These are phyloP conservation scores for Phytophthora citricola DNA, from an alignment of 352 stramenopile genomes.

Conservation along the genomic window DNA sequence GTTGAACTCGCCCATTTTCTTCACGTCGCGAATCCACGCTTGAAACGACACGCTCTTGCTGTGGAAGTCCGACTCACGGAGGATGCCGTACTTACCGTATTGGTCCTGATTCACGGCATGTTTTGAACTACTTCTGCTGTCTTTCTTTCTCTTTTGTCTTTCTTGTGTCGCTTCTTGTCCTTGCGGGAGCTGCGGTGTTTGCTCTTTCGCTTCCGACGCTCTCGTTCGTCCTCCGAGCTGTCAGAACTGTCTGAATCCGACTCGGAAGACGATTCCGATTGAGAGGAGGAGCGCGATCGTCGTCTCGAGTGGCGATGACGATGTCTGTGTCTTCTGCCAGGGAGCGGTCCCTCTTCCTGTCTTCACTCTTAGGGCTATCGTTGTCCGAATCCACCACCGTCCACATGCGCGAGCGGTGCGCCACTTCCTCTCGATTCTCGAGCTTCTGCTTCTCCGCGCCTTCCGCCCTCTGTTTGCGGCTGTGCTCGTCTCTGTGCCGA, in stretches of 20 bases:
- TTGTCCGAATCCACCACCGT: slow-evolving; percentile 52
- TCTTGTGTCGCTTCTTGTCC: slow-evolving; percentile 47
- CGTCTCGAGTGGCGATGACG: slow-evolving; percentile 25
- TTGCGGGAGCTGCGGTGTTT: slow-evolving; percentile 33
- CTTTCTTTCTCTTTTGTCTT: slow-evolving; percentile 42
- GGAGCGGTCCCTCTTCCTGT: slow-evolving; percentile 3
- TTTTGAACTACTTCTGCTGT: slow-evolving; percentile 41
- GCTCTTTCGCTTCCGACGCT: slow-evolving; percentile 28
- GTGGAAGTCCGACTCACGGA: slow-evolving; percentile 93
- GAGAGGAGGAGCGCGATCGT: slow-evolving; percentile 42
- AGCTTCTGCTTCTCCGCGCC: slow-evolving; percentile 34
- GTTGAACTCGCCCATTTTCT: slow-evolving; percentile 90
- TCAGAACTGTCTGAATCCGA: slow-evolving; percentile 48
- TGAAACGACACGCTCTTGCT: slow-evolving; percentile 93
- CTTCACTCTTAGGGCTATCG: slow-evolving; percentile 5
- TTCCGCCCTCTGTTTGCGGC: slow-evolving; percentile 14
- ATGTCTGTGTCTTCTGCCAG: slow-evolving; percentile 11
- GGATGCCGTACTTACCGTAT: slow-evolving; percentile 98
- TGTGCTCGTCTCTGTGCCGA: slow-evolving; percentile 7
- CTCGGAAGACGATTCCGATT: slow-evolving; percentile 16
- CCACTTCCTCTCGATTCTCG: slow-evolving; percentile 47
- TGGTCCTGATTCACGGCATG: slow-evolving; percentile 87
- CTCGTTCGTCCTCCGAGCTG: slow-evolving; percentile 43
- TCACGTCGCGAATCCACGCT: slow-evolving; percentile 94
- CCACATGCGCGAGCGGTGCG: slow-evolving; percentile 51